These are phyloP conservation scores for Oryza glumipatula DNA, from an alignment of 176 grass and related monocot species.

Conservation along the genomic window DNA sequence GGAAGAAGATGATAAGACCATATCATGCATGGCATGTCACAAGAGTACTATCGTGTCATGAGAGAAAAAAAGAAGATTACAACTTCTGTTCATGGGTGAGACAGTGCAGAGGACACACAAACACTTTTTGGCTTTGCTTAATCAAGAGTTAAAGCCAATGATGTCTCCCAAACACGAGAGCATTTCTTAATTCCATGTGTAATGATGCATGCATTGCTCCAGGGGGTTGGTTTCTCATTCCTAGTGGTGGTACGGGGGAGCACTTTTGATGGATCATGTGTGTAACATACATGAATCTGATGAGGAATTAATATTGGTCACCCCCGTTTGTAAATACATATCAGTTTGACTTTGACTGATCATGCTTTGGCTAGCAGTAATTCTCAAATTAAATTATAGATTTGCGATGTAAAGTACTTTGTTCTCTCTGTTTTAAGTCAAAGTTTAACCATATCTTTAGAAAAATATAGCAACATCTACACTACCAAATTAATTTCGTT, in stretches of 20 bases:
- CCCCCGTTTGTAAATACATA: too few relatives aligned
- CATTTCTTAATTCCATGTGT: slow-evolving; percentile 34
- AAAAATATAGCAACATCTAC: too few relatives aligned
- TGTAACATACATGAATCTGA: not conserved
- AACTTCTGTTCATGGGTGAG: not conserved
- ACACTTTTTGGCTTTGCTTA: slow-evolving; percentile 50
- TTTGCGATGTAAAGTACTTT: not conserved
- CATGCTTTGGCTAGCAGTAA: not conserved
- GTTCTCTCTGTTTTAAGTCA: too few relatives aligned
- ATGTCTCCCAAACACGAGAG: slow-evolving; percentile 40
- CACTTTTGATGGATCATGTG: slow-evolving; percentile 5
- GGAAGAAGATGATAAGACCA: not conserved
- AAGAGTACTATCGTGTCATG: not conserved
- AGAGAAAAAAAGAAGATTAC: not conserved
- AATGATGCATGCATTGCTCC: slow-evolving; percentile 18
- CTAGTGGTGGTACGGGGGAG: slow-evolving; percentile 23
- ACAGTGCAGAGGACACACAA: slow-evolving; percentile 3
- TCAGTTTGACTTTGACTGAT: not conserved
- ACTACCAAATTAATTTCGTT: too few relatives aligned
- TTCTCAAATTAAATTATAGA: not conserved
- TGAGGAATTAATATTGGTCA: not conserved
- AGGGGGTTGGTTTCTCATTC: not conserved
- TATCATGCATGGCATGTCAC: not conserved
- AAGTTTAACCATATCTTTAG: too few relatives aligned
- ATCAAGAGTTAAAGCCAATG: slow-evolving; percentile 42